These are phyloP conservation scores for Dalbergia oliveri DNA, from an alignment of 306 rosid genomes.

Conservation along the genomic window DNA sequence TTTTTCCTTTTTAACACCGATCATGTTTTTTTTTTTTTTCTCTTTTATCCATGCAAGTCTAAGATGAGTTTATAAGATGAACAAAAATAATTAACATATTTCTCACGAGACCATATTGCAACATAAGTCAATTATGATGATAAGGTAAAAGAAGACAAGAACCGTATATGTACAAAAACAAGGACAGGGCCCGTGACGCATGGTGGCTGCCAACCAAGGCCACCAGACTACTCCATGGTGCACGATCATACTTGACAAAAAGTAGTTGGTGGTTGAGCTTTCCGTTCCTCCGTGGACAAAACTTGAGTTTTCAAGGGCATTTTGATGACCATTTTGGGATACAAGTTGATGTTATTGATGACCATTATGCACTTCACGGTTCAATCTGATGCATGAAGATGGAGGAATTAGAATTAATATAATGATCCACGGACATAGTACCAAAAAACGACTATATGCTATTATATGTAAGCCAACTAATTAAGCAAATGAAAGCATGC, in stretches of 20 bases:
- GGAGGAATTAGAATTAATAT: too few relatives aligned
- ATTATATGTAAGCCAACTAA: too few relatives aligned
- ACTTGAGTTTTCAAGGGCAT: constrained; percentile 8
- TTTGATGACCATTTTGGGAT: constrained; percentile 22
- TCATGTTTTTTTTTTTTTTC: too few relatives aligned
- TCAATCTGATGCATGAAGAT: neutral
- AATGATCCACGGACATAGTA: too few relatives aligned
- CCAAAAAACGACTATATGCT: too few relatives aligned
- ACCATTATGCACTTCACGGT: neutral
- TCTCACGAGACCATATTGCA: too few relatives aligned
- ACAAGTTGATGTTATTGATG: constrained; percentile 20
- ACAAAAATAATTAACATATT: too few relatives aligned
- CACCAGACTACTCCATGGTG: constrained; percentile 35
- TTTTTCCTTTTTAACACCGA: too few relatives aligned
- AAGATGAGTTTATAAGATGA: too few relatives aligned
- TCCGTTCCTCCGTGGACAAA: neutral
- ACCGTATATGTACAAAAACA: constrained; percentile 28
- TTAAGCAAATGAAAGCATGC: neutral
- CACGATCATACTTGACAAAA: constrained; percentile 20
- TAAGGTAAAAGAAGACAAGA: constrained; percentile 20
- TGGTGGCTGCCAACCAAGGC: constrained; percentile 40
- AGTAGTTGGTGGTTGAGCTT: neutral
- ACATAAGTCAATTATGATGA: neutral
- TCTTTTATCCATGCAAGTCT: too few relatives aligned
- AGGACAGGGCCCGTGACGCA: constrained; percentile 37